Percentiles rank a stretch among this genome's conserved stretches.
These are phyloP conservation scores for Coemansia sp. DNA, from an alignment of 192 early-diverging fungal species.

Conservation along the genomic window DNA sequence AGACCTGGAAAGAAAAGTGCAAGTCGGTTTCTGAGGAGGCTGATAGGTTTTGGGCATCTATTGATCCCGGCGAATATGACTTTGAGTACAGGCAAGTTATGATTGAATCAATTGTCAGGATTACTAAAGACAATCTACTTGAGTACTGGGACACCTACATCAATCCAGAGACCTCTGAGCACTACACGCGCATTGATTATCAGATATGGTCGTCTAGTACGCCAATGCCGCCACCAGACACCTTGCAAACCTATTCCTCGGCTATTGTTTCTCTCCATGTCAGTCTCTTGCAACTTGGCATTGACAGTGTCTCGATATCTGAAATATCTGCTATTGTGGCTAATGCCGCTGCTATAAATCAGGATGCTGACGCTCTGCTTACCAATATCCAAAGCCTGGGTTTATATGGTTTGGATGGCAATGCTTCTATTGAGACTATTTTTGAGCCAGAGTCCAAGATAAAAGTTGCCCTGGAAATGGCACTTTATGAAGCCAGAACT, in stretches of 20 bases:
- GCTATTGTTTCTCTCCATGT: neutral
- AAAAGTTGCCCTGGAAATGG: neutral
- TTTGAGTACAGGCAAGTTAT: conserved; percentile 57
- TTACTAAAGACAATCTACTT: conserved; percentile 28
- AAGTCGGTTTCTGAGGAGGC: conserved; percentile 71
- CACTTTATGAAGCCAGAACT: neutral
- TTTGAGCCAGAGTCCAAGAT: neutral
- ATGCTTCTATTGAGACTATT: neutral
- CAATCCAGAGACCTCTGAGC: conserved; percentile 19
- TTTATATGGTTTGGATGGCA: neutral
- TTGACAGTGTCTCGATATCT: neutral
- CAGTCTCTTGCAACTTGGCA: neutral
- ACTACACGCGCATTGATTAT: conserved; percentile 34
- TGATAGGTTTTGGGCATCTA: conserved; percentile 59
- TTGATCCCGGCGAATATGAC: conserved; percentile 64
- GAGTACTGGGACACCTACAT: conserved; percentile 34
- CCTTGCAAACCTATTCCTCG: neutral
- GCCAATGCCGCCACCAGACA: neutral
- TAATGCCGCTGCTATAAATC: neutral
- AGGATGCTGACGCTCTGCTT: neutral
- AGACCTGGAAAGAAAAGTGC: conserved; percentile 58
- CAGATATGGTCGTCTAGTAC: conserved; percentile 3
- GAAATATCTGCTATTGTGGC: neutral
- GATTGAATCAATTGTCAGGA: conserved; percentile 3
- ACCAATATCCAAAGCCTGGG: neutral